phyloP scores from a whole-genome alignment of 176 grass and related monocot genomes.

The Chloris gayana region DNA sequence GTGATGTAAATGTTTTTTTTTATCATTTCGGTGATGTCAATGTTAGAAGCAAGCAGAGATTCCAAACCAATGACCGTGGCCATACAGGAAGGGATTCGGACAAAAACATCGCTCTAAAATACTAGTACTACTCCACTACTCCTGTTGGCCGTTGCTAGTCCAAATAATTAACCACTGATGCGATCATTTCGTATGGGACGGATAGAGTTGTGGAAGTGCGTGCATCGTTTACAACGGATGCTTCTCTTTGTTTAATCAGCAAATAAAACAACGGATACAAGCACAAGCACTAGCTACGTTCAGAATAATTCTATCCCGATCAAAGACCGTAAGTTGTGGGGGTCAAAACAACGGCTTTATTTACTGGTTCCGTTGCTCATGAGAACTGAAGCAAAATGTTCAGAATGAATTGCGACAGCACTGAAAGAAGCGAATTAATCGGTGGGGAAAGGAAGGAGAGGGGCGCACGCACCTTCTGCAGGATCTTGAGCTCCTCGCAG shows the following conservation, averaged over 20 bases:
- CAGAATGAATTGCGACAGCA: not conserved
- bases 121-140: not conserved
- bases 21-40: not conserved
- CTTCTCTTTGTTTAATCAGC: not conserved
- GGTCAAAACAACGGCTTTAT: no score
- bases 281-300: not conserved
- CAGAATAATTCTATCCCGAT: not conserved
- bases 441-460: not conserved
- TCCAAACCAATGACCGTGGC: not conserved
- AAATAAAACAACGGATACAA: not conserved
- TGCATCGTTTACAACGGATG: not conserved
- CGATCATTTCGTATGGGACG: not conserved
- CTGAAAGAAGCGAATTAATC: slow-evolving; percentile 18
- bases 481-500: slow-evolving; percentile 94
- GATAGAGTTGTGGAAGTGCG: not conserved
- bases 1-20: not conserved
- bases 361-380: no score
- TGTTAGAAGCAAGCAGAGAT: not conserved
- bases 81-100: not conserved
- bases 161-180: slow-evolving; percentile 10
- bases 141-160: not conserved
- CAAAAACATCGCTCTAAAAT: slow-evolving; percentile 12
- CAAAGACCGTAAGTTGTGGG: no score
- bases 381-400: no score
- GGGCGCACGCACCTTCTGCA: slow-evolving; percentile 70